phyloP scores from a whole-genome alignment of 257 asterid genomes.

The Solanum bukasovii region DNA sequence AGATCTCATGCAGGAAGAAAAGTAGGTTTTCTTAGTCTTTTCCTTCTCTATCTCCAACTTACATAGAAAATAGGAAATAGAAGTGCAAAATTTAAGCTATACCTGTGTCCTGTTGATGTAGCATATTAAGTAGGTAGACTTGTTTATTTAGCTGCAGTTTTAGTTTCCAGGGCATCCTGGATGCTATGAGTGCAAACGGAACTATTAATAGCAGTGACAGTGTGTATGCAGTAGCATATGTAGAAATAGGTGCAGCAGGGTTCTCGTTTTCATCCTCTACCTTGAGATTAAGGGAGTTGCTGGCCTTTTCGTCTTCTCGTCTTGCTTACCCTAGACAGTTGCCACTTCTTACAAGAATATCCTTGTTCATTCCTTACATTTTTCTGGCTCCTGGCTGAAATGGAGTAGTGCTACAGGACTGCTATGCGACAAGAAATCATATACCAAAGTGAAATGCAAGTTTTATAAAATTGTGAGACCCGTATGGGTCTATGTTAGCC shows the following conservation, averaged over 20 bases:
- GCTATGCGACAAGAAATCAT: not conserved
- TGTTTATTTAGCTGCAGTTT: not conserved
- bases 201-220: not conserved
- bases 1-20: conserved; percentile 59
- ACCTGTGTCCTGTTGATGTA: not conserved
- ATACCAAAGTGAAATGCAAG: not conserved
- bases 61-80: not conserved
- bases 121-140: not conserved
- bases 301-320: not conserved
- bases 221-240: not conserved
- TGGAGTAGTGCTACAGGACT: not conserved
- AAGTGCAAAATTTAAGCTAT: not conserved
- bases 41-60: not conserved
- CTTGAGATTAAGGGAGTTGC: not conserved
- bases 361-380: not conserved
- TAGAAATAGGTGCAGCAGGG: not conserved
- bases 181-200: not conserved
- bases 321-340: not conserved
- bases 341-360: not conserved
- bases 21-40: conserved; percentile 29
- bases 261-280: not conserved
- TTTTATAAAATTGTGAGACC: not conserved
- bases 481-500: not conserved
- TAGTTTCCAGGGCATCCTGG: not conserved
- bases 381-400: not conserved